Percentiles rank a stretch among this genome's conserved stretches.
Evolutionary conservation across 1,139 yeast genomes (phyloP).

Genomic region (Saccharomyces hybrid): DNA sequence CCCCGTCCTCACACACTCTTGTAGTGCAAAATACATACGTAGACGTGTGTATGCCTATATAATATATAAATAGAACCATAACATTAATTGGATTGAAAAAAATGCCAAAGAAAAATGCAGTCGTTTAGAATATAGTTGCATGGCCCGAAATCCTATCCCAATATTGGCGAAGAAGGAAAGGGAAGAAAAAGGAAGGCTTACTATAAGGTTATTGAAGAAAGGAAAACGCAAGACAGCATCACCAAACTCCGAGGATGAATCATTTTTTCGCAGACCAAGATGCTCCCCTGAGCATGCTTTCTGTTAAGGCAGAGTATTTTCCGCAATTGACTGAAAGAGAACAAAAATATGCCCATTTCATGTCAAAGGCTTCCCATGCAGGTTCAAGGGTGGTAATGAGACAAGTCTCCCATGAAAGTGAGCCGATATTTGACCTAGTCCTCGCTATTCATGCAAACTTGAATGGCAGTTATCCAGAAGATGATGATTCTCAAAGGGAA

Average conservation of each 20-base stretch:
- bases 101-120: background rate
- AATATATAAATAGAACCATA: background rate
- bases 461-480: constrained; percentile 44
- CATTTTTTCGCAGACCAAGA: constrained; percentile 21
- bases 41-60: background rate
- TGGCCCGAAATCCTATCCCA: background rate
- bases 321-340: constrained; percentile 46
- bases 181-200: no score
- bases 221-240: background rate
- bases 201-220: background rate
- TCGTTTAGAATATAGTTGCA: no score
- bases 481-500: constrained; percentile 27
- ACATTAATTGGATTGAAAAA: background rate
- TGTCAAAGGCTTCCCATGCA: constrained; percentile 73
- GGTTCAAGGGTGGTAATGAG: constrained; percentile 75
- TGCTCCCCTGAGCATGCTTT: constrained; percentile 37
- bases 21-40: background rate
- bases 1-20: background rate
- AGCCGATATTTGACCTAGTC: constrained; percentile 61
- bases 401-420: constrained; percentile 79
- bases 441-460: constrained; percentile 47
- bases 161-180: background rate
- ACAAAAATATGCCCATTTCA: constrained; percentile 68
- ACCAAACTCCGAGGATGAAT: background rate
- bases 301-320: constrained; percentile 37